Evolutionary conservation across 306 rosid species (phyloP), one percentile per base, ranked within the genome.

Genomic region (Acacia acuminata): DNA sequence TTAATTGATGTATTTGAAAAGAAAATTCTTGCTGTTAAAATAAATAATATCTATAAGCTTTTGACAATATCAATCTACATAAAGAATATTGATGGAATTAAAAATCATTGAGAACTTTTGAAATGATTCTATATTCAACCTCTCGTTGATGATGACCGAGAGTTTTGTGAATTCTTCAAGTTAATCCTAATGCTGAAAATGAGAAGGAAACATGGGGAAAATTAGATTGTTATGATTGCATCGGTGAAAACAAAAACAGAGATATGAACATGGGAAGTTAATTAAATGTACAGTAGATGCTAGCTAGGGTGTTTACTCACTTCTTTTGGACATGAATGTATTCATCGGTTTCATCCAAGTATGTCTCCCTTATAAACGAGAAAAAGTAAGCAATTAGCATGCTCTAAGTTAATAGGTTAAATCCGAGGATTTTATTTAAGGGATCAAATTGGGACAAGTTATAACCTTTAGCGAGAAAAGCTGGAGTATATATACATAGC

Each of bases 261-360:
- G 38, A 66, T 16, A 79, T 77, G 22, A 34, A 51, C 6, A 11
- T 36, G 2, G 50, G 17, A 77, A 2, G 40, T 17, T 3, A 32
- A 72, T 60, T 34, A 22, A 56, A 22, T 64, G 25, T 42, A 22
- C 2, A 2, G 13, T 56, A 22, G 14, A 13, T 22, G n/a, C 2
- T 58, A 15, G 56, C 56, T 16, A 15, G 56, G n/a, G n/a, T 45
- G 17, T 76, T 24, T 70, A 81, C 89, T 88, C 78, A 90, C 97
- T 82, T 91, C 85, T 87, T 89, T 77, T 89, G 93, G 8, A 89
- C 87, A 40, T 88, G 85, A 60, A 91, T 86, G 81, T 87, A 88
- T 58, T 84, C 88, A 87, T 94, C 97, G 60, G 97, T 94, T 85
- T 94, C 98, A 83, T 94, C 97, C 79, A 85, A n/a, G 64, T 81